phyloP scores from a whole-genome alignment of 2,329 filamentous ascomycete genomes.

The Stemphylium lycopersici region DNA sequence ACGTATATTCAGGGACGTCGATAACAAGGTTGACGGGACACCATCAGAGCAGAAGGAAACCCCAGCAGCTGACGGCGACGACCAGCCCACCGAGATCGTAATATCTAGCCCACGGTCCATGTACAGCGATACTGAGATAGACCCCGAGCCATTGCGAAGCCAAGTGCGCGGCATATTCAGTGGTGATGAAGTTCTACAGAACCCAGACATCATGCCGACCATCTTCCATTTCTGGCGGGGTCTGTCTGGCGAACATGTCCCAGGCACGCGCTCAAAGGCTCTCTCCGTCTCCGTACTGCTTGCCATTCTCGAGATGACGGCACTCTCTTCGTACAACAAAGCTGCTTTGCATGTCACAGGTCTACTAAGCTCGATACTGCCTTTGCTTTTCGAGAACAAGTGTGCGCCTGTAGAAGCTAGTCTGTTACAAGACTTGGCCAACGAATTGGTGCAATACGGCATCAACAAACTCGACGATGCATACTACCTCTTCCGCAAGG shows the following conservation, averaged over 20 bases:
- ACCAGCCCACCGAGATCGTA: constrained; percentile 27
- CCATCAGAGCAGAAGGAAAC: constrained; percentile 18
- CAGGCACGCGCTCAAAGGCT: constrained; percentile 42
- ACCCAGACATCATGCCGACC: constrained; percentile 49
- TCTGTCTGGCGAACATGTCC: constrained; percentile 39
- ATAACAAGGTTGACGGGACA: constrained; percentile 32
- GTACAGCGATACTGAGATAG: constrained; percentile 34
- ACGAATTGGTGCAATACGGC: constrained; percentile 73
- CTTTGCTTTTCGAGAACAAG: constrained; percentile 44
- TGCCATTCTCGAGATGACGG: constrained; percentile 43
- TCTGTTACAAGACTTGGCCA: constrained; percentile 70
- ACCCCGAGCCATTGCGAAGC: constrained; percentile 36
- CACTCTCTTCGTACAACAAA: constrained; percentile 47
- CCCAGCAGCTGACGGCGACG: constrained; percentile 5
- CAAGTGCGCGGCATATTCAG: constrained; percentile 46
- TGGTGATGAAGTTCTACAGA: constrained; percentile 50
- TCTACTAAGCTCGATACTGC: constrained; percentile 43
- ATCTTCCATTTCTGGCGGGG: constrained; percentile 49
- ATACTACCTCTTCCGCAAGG: constrained; percentile 71
- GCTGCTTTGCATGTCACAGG: constrained; percentile 46
- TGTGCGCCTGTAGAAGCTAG: constrained; percentile 36
- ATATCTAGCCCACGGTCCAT: constrained; percentile 35
- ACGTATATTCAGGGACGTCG: constrained; percentile 63
- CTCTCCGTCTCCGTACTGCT: constrained; percentile 47
- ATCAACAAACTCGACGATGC: constrained; percentile 83